Base-by-base conservation (phyloP, 495 filamentous ascomycete species). In the Lichina pygmaea region DNA sequence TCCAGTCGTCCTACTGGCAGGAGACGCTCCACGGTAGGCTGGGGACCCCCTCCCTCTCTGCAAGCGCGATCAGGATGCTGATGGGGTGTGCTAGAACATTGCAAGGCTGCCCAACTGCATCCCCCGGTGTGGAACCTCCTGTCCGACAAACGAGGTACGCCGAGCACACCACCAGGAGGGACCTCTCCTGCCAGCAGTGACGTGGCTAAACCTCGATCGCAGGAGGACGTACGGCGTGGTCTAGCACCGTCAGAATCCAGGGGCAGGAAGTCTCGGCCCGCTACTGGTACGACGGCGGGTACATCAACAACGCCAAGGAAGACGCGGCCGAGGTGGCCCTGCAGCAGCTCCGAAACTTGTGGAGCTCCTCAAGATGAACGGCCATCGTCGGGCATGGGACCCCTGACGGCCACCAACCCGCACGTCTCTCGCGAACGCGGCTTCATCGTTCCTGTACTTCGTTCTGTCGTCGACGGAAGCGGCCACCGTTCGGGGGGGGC, bases 151-250 rank as follows among this genome's bases (percentile, higher is more conserved):
- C 75, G 80, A 71, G 80, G 78, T 80, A 69, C 66, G 45, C 24
- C 24, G 24, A 24, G 24, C 24, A 42, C 45, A 47, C 37, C 24
- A 36, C 15, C 8, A 24, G 24, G 6, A 1, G 2, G 13, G n/a
- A 15, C 12, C 12, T 3, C 31, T 44, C 12, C 2, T 5, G 42
- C 2, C 12, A 15, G 11, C 6, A 13, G n/a, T 40, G 6, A 12
- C 31, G 12, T 30, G 24, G 12, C n/a, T 12, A 12, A 24, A n/a
- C 2, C 2, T 44, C 2, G 12, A n/a, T n/a, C 12, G 12, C 54
- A 92, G 83, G 85, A 53, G 84, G 83, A 51, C 77, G 85, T 50
- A 93, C 85, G 33, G 85, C 85, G 44, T 93, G 85, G 85, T 86
- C 83, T 43, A 74, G 71, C 60, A 66, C 61, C 34, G 78, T 91